phyloP scores from a whole-genome alignment of 495 filamentous ascomycete genomes.

The Penicillium daleae region DNA sequence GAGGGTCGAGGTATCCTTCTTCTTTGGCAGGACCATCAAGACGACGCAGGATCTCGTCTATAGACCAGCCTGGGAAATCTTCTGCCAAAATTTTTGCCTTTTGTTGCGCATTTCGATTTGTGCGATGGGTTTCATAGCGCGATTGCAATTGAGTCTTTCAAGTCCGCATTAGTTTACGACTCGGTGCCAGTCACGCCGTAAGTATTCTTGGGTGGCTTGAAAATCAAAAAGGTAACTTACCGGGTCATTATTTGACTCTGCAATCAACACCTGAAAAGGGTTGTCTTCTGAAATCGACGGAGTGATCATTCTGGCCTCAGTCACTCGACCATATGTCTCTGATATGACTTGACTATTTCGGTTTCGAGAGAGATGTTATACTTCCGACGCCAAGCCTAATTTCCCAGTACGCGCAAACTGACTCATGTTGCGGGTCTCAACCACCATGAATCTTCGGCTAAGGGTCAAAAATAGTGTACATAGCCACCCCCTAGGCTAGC shows the following conservation, averaged over 20 bases:
- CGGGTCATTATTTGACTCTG: constrained; percentile 57
- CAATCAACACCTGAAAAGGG: constrained; percentile 74
- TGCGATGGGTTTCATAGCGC: constrained; percentile 70
- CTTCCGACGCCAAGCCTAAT: constrained; percentile 3
- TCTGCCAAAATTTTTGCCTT: constrained; percentile 64
- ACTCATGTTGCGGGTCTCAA: constrained; percentile 2
- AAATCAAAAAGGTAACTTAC: constrained; percentile 40
- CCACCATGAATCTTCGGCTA: neutral
- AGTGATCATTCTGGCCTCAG: constrained; percentile 11
- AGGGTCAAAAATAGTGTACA: neutral
- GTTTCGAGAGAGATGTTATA: neutral
- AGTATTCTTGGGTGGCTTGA: neutral
- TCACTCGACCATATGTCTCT: neutral
- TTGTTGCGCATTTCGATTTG: constrained; percentile 71
- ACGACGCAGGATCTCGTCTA: constrained; percentile 72
- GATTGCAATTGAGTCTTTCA: constrained; percentile 63
- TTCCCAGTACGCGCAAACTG: constrained; percentile 1
- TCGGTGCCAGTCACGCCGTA: neutral
- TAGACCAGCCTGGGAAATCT: constrained; percentile 66
- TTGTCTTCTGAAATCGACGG: constrained; percentile 47
- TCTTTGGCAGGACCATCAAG: constrained; percentile 64
- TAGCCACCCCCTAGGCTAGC: constrained; percentile 3
- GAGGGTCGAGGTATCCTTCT: constrained; percentile 67
- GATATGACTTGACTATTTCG: neutral
- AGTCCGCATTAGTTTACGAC: neutral